phyloP scores from a whole-genome alignment of 2,329 filamentous ascomycete species.

The Colletotrichum filicis region DNA sequence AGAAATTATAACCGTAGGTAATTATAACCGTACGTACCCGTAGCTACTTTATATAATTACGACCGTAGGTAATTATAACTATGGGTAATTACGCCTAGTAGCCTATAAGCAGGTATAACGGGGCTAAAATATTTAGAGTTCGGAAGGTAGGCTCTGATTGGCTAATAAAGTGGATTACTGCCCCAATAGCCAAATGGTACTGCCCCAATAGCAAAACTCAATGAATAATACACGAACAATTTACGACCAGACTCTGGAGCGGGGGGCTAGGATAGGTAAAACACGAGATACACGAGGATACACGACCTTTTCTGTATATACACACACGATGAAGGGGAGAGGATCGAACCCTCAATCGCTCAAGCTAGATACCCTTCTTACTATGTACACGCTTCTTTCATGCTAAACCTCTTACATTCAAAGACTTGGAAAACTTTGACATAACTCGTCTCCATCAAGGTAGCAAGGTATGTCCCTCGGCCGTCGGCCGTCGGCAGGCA shows the following conservation, averaged over 20 bases:
- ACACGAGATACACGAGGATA: not conserved
- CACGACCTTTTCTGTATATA: slow-evolving; percentile 13
- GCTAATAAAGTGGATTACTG: too few species aligned
- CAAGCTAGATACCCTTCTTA: slow-evolving; percentile 29
- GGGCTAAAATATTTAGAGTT: too few species aligned
- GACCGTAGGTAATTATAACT: too few species aligned
- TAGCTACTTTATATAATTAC: too few species aligned
- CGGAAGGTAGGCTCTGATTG: too few species aligned
- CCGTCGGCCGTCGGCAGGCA: not conserved
- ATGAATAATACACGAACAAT: not conserved
- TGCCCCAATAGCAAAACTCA: too few species aligned
- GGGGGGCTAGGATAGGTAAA: not conserved
- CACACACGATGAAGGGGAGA: not conserved
- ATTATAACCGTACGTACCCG: too few species aligned
- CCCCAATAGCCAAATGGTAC: too few species aligned
- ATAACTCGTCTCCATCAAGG: not conserved
- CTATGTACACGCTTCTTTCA: slow-evolving; percentile 6
- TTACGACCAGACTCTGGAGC: not conserved
- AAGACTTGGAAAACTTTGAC: not conserved
- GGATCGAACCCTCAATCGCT: slow-evolving; percentile 15
- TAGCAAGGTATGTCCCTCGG: not conserved
- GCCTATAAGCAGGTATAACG: too few species aligned
- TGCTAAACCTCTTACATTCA: not conserved
- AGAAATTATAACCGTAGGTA: too few species aligned
- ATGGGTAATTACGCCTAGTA: too few species aligned